Evolutionary conservation across 75 land plant species (phyloP).

Genomic region (Isoetes taiwanensis): DNA sequence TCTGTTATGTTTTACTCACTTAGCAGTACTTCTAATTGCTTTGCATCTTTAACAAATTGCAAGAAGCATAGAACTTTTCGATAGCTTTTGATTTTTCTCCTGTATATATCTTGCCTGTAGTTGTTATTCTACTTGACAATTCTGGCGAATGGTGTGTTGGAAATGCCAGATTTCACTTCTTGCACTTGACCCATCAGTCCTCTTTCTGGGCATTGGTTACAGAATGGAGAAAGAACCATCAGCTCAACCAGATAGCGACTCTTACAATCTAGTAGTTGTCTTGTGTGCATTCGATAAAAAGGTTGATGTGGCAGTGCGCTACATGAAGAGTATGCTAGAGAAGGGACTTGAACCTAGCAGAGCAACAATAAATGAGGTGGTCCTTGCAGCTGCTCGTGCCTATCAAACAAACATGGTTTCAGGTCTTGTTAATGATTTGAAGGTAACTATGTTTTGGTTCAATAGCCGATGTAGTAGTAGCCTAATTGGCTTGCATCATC

Average conservation of each 20-base stretch:
- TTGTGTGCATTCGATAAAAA: slow-evolving; percentile 20
- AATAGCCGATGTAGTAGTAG: no score
- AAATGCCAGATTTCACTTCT: no score
- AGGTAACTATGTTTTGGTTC: no score
- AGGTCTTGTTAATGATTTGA: neutral
- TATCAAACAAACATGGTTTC: neutral
- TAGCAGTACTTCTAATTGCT: neutral
- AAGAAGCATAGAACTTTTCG: no score
- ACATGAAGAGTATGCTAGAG: slow-evolving; percentile 1
- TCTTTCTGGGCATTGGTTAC: neutral
- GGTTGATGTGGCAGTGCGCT: neutral
- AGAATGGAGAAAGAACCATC: slow-evolving; percentile 22
- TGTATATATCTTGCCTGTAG: no score
- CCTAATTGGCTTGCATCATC: no score
- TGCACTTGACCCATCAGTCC: no score
- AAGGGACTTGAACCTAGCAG: slow-evolving; percentile 5
- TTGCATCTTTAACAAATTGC: slow-evolving; percentile 12
- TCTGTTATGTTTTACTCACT: neutral
- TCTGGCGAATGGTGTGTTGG: no score
- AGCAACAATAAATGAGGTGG: slow-evolving; percentile 1
- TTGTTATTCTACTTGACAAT: no score
- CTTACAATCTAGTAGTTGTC: slow-evolving; percentile 21
- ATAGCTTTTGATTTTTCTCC: no score
- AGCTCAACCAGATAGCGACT: slow-evolving; percentile 23
- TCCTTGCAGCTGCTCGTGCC: neutral